Evolutionary conservation across 495 filamentous ascomycete species (phyloP).

Genomic region (Aspergillus sparsus): DNA sequence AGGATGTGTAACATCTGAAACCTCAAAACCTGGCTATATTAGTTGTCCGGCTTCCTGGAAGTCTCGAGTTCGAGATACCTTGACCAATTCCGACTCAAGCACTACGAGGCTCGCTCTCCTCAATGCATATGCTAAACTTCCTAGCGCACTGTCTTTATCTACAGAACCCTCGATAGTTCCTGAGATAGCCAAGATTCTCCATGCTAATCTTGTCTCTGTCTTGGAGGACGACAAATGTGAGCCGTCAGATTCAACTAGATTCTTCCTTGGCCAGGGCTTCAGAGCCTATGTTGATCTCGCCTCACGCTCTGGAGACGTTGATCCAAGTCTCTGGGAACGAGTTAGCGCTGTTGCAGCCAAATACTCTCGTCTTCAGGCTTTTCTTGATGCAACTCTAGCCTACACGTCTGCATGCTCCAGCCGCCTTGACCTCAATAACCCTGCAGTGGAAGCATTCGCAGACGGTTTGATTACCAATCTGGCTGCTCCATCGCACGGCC

Average conservation of each 20-base stretch:
- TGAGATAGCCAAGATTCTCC: slow-evolving; percentile 38
- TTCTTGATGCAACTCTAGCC: slow-evolving; percentile 63
- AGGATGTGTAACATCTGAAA: slow-evolving; percentile 46
- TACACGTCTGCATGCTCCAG: slow-evolving; percentile 56
- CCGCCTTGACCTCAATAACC: slow-evolving; percentile 43
- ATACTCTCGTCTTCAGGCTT: slow-evolving; percentile 62
- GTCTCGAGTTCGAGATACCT: slow-evolving; percentile 63
- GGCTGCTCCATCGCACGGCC: slow-evolving; percentile 65
- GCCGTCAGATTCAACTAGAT: slow-evolving; percentile 23
- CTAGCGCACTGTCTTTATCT: slow-evolving; percentile 40
- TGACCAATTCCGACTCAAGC: slow-evolving; percentile 45
- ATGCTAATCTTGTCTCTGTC: slow-evolving; percentile 33
- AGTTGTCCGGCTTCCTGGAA: slow-evolving; percentile 68
- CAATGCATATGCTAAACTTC: slow-evolving; percentile 44
- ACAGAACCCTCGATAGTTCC: slow-evolving; percentile 36
- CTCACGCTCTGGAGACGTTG: slow-evolving; percentile 37
- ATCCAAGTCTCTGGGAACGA: slow-evolving; percentile 55
- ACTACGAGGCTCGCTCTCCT: slow-evolving; percentile 36
- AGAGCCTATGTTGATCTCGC: slow-evolving; percentile 49
- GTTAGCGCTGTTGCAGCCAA: slow-evolving; percentile 60
- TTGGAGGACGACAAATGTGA: slow-evolving; percentile 23
- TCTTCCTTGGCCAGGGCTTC: slow-evolving; percentile 49
- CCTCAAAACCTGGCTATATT: slow-evolving; percentile 56
- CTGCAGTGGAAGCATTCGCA: slow-evolving; percentile 55
- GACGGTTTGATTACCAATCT: slow-evolving; percentile 69